Base-by-base conservation (phyloP, 441 rosid species). In the Jatropha multifida region DNA sequence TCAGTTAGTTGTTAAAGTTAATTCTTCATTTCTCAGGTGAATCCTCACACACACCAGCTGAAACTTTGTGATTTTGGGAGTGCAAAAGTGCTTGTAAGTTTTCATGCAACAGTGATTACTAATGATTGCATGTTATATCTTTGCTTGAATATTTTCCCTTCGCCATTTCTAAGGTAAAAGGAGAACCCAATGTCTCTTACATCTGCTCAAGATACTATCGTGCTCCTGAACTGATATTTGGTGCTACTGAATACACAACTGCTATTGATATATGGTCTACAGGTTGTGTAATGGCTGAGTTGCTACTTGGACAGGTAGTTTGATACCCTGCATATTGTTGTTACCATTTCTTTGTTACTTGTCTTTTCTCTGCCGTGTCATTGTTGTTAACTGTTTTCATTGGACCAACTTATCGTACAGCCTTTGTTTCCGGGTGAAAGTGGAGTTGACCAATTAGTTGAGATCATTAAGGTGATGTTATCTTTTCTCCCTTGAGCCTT, bases 251-350 rank as follows among this genome's bases (percentile, higher is more conserved):
- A 84, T 96, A 96, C 79, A 94, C 99, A 72, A 92, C 98, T 80
- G 99, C 99, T 23, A 96, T 96, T 56, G 99, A 96, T 85, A 90
- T 96, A 85, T 96, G 99, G 99, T 96, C 99, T 51, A 87, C 97
- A 26, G 99, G 99, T 76, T 96, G 99, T 77, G 99, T 96, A 83
- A 92, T 96, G 98, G 99, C 98, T 40, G 99, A 96, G 85, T 85
- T 96, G 78, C 94, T 96, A 81, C 97, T 96, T 73, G 99, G 99
- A 44, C 96, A 95, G 97, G 99, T 93, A 60, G 55, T 10, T 76
- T 69, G 32, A 48, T 75, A 65, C 65, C 26, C 26, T 69, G n/a
- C 10, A 32, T 59, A 8, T 37, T 80, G 37, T 67, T 65, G 58
- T 72, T 63, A 20, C 40, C 73, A 26, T 71, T 66, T 59, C 18